Evolutionary conservation across 371 early-diverging fungal genomes (phyloP).

Genomic region (Circinella minor): DNA sequence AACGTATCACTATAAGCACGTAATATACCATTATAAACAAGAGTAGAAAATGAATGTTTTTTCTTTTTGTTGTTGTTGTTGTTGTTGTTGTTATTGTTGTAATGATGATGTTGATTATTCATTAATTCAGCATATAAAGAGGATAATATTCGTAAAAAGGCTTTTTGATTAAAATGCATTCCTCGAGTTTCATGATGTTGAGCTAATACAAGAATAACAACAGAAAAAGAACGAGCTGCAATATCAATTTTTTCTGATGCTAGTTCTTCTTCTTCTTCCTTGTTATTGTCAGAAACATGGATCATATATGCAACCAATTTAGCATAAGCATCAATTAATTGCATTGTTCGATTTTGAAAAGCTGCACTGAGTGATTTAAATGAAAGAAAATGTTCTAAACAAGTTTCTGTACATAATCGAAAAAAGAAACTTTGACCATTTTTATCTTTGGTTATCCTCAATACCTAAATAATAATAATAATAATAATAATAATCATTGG

Average conservation of each 20-base stretch:
- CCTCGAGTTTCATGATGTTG: conserved; percentile 80
- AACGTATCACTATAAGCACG: conserved; percentile 72
- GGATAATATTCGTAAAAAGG: conserved; percentile 87
- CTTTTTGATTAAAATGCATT: conserved; percentile 87
- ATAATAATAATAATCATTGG: too few species aligned
- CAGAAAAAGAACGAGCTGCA: conserved; percentile 79
- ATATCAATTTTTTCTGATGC: conserved; percentile 59
- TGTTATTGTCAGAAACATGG: conserved; percentile 19
- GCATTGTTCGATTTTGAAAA: conserved; percentile 26
- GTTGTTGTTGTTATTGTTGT: too few species aligned
- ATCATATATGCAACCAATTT: conserved; percentile 77
- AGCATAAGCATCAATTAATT: conserved; percentile 80
- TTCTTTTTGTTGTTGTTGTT: too few species aligned
- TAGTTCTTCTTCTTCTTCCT: conserved; percentile 39
- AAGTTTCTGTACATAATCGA: conserved; percentile 40
- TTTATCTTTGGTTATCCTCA: conserved; percentile 24
- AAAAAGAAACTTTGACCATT: conserved; percentile 42
- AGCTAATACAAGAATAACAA: conserved; percentile 81
- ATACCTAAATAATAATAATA: conserved; percentile 16
- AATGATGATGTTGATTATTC: conserved; percentile 49
- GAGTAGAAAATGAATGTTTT: background rate
- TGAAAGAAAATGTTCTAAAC: conserved; percentile 32
- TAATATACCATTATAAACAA: conserved; percentile 26
- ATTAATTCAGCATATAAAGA: conserved; percentile 79
- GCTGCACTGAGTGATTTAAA: conserved; percentile 26